phyloP scores from a whole-genome alignment of 2,329 filamentous ascomycete genomes.

The Phialocephala sp. region DNA sequence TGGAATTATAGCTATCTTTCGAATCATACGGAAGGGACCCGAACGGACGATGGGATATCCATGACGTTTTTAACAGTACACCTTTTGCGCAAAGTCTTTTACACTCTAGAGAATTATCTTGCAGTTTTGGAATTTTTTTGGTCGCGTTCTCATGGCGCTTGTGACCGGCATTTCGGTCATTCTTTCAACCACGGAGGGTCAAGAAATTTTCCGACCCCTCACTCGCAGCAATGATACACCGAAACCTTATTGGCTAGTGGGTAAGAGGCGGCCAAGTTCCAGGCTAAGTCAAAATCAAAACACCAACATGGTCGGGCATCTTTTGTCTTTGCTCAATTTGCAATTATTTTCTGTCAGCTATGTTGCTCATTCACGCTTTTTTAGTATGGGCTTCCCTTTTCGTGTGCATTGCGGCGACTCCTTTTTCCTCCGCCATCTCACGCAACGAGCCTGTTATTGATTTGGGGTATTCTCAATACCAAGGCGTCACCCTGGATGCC shows the following conservation, averaged over 20 bases:
- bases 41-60: no score
- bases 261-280: neutral
- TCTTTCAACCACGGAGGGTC: neutral
- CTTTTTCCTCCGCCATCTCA: neutral
- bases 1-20: no score
- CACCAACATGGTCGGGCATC: neutral
- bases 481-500: constrained; percentile 57
- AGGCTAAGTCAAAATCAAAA: neutral
- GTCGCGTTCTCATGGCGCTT: no score
- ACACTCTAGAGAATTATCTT: no score
- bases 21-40: no score
- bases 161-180: neutral
- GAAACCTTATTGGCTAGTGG: neutral
- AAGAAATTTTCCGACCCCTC: neutral
- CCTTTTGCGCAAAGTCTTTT: no score
- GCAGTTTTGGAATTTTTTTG: no score
- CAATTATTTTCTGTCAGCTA: neutral
- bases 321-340: neutral
- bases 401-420: neutral
- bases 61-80: no score
- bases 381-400: neutral
- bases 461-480: constrained; percentile 70
- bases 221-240: constrained; percentile 4
- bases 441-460: constrained; percentile 53
- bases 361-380: neutral